Evolutionary conservation across 2,329 filamentous ascomycete species (phyloP), one percentile per base, ranked within the genome.

Genomic region (Talaromyces funiculosus): DNA sequence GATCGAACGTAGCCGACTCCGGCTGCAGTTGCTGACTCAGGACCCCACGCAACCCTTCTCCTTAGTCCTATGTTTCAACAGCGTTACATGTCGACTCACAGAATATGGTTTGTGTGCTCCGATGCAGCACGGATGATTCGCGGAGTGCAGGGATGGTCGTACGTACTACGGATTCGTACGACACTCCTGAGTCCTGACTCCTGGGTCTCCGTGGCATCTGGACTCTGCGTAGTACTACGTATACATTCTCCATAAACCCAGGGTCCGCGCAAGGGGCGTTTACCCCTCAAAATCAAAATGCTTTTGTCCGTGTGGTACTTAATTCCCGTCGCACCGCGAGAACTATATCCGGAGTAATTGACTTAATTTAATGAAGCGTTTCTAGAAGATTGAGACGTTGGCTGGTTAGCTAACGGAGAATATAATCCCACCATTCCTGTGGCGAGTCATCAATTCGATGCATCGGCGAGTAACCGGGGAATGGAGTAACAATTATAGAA

Each of bases 41-140:
- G 18, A n/a, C 9, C 31, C n/a, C 37, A 9, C 40, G 31, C 20
- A 20, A 40, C 18, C n/a, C 24, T 42, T 12, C 20, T 26, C 12
- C n/a, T n/a, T n/a, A n/a, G n/a, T n/a, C n/a, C n/a, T 7, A 10
- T 40, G 54, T 57, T 38, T 57, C 42, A 57, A 5, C 55, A 49
- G 31, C 20, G 55, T 57, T 49, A 29, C 55, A 57, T 38, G 24
- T 26, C 38, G n/a, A 33, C 9, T 10, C 24, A 29, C 47, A 51
- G 16, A 8, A 16, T 26, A 49, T 31, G 26, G 18, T 49, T 16
- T 33, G 26, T n/a, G 9, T 12, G n/a, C 45, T 4, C 26, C 45
- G 26, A 49, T 10, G 45, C 33, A 49, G 45, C 26, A 49, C 45
- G 16, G 43, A 26, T 47, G 26, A 49, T 49, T 10, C 4, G 7